Percentiles rank a stretch among this genome's conserved stretches.
Conservation (phyloP, 345 rosid species). For the Triadica sebifera region DNA sequence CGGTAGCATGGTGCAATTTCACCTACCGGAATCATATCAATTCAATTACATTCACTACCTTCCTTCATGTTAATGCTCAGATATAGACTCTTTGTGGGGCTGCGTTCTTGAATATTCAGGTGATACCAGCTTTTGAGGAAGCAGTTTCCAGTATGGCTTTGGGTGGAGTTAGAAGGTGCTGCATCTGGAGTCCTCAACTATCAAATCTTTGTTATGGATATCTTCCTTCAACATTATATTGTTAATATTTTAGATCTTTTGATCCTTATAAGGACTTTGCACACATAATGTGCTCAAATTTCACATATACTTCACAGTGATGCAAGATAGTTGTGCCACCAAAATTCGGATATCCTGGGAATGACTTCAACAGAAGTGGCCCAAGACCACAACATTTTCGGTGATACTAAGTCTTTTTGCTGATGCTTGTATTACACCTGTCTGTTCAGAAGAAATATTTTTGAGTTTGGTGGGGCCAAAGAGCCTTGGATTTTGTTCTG, state of each 20-base stretch:
- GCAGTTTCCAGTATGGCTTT: slow-evolving; percentile 86
- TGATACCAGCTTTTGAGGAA: slow-evolving; percentile 93
- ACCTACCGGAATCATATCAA: neutral
- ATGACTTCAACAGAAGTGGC: slow-evolving; percentile 75
- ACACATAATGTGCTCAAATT: slow-evolving; percentile 18
- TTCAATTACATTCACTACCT: neutral
- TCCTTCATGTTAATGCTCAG: neutral
- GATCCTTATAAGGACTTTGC: neutral
- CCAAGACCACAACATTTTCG: slow-evolving; percentile 90
- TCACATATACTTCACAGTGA: slow-evolving; percentile 40
- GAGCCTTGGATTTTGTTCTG: slow-evolving; percentile 93
- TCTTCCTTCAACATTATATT: neutral
- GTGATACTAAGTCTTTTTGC: slow-evolving; percentile 39
- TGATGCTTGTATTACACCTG: neutral
- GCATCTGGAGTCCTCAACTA: slow-evolving; percentile 23
- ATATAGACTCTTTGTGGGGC: neutral
- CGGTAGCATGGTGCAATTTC: neutral
- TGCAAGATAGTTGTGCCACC: slow-evolving; percentile 97
- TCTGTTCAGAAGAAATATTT: neutral
- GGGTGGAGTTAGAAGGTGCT: slow-evolving; percentile 87
- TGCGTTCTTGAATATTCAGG: slow-evolving; percentile 27
- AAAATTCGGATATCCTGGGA: slow-evolving; percentile 88
- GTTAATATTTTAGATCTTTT: neutral
- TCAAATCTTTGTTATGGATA: neutral
- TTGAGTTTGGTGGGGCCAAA: slow-evolving; percentile 66